These are phyloP conservation scores for Xylaria scruposa DNA, from an alignment of 495 filamentous ascomycete genomes.

Conservation along the genomic window DNA sequence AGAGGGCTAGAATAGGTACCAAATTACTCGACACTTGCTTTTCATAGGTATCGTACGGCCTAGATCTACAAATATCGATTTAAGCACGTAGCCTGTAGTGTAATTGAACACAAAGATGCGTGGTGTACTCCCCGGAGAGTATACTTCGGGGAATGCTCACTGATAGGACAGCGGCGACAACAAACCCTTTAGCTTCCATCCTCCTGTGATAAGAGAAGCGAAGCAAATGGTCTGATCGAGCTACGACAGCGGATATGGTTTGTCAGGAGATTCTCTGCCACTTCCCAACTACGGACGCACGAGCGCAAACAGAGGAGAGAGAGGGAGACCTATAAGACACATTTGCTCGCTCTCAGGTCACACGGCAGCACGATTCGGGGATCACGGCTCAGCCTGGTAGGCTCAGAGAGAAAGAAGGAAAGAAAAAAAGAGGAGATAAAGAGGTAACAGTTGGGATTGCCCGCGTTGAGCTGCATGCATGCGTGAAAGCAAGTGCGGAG, in stretches of 20 bases:
- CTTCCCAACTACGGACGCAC: neutral
- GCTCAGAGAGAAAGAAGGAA: conserved; percentile 6
- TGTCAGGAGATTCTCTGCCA: conserved; percentile 10
- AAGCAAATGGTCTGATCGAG: neutral
- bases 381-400: conserved; percentile 25
- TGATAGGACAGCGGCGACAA: neutral
- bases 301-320: neutral
- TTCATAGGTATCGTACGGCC: conserved; percentile 13
- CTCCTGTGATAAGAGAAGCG: neutral
- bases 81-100: neutral
- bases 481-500: conserved; percentile 28
- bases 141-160: neutral
- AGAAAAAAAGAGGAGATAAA: conserved; percentile 18
- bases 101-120: neutral
- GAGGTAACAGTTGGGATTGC: conserved; percentile 23
- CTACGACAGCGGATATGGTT: neutral
- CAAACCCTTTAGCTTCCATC: neutral
- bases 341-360: conserved; percentile 17
- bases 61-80: neutral
- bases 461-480: conserved; percentile 28
- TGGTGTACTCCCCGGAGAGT: neutral
- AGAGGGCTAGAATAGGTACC: conserved; percentile 5
- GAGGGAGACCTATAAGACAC: neutral
- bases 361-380: conserved; percentile 19
- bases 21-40: conserved; percentile 6